Conservation (phyloP, 768 basidiomycete species). For the Chiua virens region DNA sequence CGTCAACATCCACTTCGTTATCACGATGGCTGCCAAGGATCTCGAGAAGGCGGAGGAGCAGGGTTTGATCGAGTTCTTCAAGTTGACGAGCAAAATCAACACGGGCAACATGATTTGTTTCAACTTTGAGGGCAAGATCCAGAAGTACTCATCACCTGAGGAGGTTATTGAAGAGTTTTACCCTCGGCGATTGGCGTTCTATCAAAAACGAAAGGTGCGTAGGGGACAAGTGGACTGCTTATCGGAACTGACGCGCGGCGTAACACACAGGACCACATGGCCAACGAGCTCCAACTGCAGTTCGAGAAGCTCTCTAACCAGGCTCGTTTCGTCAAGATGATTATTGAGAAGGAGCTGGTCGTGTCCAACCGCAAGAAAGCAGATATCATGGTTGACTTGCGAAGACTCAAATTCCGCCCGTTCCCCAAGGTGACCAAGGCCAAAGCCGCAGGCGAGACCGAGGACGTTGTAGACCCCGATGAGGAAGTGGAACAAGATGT, state of each 20-base stretch:
- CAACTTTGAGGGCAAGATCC: conserved; percentile 94
- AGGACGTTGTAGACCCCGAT: conserved; percentile 55
- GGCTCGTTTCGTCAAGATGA: conserved; percentile 96
- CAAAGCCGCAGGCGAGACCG: conserved; percentile 64
- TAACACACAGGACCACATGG: conserved; percentile 69
- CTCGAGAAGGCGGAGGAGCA: conserved; percentile 87
- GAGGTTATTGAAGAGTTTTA: conserved; percentile 94
- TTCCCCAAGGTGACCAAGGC: conserved; percentile 81
- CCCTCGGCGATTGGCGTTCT: conserved; percentile 81
- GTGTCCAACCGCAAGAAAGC: conserved; percentile 88
- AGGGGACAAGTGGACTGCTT: not conserved
- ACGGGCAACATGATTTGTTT: conserved; percentile 99
- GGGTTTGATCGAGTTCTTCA: conserved; percentile 90
- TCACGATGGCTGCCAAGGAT: conserved; percentile 78
- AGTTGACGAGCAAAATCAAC: conserved; percentile 77
- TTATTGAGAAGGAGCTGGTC: conserved; percentile 76
- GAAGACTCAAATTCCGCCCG: conserved; percentile 81
- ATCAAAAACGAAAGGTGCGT: conserved; percentile 93
- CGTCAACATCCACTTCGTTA: conserved; percentile 82
- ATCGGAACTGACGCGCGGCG: not conserved
- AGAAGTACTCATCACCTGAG: conserved; percentile 86
- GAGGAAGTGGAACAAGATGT: conserved; percentile 42
- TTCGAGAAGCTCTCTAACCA: conserved; percentile 91
- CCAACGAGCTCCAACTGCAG: conserved; percentile 74
- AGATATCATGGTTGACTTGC: conserved; percentile 82